A percentile compares a stretch with the other conserved stretches of the same genome.
Evolutionary conservation across 768 basidiomycete genomes (phyloP).

Genomic region (Mycena venus): DNA sequence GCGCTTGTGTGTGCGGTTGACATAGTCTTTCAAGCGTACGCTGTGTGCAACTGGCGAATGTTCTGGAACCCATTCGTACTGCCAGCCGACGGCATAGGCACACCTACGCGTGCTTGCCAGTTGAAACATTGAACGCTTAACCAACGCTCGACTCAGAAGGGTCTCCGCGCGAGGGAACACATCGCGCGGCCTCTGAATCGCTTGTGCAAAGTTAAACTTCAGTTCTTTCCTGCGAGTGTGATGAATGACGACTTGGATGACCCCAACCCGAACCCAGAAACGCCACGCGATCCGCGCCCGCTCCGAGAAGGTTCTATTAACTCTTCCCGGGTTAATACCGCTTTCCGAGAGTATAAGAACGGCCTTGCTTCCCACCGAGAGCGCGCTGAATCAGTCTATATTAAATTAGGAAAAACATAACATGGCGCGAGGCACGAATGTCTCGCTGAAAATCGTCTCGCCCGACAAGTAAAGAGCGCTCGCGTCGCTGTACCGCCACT

Average conservation of each 20-base stretch:
- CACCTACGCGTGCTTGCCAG: neutral
- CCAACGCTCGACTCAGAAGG: neutral
- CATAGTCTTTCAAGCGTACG: slow-evolving; percentile 4
- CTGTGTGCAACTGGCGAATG: too few relatives aligned
- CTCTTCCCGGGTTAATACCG: neutral
- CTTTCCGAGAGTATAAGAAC: neutral
- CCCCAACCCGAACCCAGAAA: neutral
- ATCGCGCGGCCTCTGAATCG: slow-evolving; percentile 9
- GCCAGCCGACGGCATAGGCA: too few relatives aligned
- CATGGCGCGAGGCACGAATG: too few relatives aligned
- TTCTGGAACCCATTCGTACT: neutral
- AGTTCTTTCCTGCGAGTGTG: neutral
- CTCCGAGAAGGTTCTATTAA: neutral
- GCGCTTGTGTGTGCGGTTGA: neutral
- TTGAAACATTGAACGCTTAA: neutral
- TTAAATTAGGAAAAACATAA: neutral
- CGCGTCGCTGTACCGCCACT: neutral
- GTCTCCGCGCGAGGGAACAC: slow-evolving; percentile 1
- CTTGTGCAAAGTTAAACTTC: neutral
- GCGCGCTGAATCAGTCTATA: neutral
- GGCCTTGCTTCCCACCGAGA: neutral
- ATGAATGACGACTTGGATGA: neutral
- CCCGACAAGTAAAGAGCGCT: too few relatives aligned
- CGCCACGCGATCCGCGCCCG: slow-evolving; percentile 23
- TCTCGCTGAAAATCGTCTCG: too few relatives aligned